Base-by-base conservation (phyloP, 345 rosid species). In the Citrus reticulata region DNA sequence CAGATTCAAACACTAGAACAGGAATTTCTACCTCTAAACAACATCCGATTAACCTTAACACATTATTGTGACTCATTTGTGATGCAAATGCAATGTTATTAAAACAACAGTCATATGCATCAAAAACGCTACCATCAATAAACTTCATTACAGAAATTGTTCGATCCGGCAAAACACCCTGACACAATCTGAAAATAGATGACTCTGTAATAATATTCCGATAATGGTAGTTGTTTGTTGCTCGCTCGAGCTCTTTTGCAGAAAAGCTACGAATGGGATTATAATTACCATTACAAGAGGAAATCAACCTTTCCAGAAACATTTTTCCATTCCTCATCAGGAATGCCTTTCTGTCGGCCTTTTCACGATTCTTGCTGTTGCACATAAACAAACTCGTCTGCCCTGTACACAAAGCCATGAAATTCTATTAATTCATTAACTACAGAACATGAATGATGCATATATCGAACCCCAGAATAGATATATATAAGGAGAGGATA, bases 11-110 rank as follows among this genome's bases (percentile, higher is more conserved):
- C 8, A 80, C 78, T 25, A 75, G 51, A 37, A 39, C 6, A 1
- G 77, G 80, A 7, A 10, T 2, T 22, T 35, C 4, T 35, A 71
- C 62, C 37, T 82, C 83, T 29, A 79, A 59, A 64, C 83, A 79
- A 70, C 87, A 81, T 10, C 83, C 85, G 9, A 81, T 7, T 34
- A 84, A 30, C 68, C 39, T 75, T 3, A 84, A 57, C 27, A 78
- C 66, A 79, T 72, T 54, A 29, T 25, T 72, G 58, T 78, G 84
- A 49, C 80, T 59, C 82, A 84, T 78, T 68, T 49, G 46, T 22
- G 82, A 81, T 32, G 76, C 59, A 10, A 67, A 27, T 3, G 35
- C 74, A 64, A 79, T 76, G 17, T 79, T 74, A 39, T 73, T 76
- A 30, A 64, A 64, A 32, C 35, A 40, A 27, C 8, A 32, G 7